Percentiles rank a stretch among this genome's conserved stretches.
These are phyloP conservation scores for Leccinum imitatum DNA, from an alignment of 768 basidiomycete genomes.

Conservation along the genomic window DNA sequence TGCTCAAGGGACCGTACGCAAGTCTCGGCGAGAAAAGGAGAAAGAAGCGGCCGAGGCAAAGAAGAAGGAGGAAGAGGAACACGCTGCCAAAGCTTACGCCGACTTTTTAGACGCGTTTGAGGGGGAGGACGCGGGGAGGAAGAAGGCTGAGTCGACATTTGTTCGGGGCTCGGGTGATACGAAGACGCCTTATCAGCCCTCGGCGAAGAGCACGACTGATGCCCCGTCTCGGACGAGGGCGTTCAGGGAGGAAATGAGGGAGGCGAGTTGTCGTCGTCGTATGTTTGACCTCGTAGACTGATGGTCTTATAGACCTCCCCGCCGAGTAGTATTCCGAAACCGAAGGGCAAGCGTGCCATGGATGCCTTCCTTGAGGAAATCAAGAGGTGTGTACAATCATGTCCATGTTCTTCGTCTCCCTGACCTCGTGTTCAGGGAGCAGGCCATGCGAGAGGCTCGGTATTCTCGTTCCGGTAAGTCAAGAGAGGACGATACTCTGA, in stretches of 20 bases:
- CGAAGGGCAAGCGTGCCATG: conserved; percentile 96
- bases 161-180: conserved; percentile 54
- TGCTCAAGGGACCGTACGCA: conserved; percentile 80
- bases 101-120: conserved; percentile 88
- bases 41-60: conserved; percentile 91
- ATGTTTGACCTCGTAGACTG: not conserved
- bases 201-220: conserved; percentile 31
- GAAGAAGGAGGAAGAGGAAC: conserved; percentile 78
- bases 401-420: not conserved
- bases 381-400: conserved; percentile 61
- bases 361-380: conserved; percentile 96
- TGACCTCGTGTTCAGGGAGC: conserved; percentile 61
- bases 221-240: conserved; percentile 32
- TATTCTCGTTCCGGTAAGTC: conserved; percentile 64
- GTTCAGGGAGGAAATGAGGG: conserved; percentile 34
- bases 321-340: conserved; percentile 55
- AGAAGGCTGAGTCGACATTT: conserved; percentile 54
- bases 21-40: conserved; percentile 91
- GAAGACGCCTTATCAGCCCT: conserved; percentile 42
- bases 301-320: conserved; percentile 51
- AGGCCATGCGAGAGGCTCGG: conserved; percentile 86
- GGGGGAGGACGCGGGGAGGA: conserved; percentile 56
- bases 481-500: not conserved
- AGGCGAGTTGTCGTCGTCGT: conserved; percentile 26
- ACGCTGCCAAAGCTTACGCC: conserved; percentile 74